Base-by-base conservation (phyloP, 2,329 filamentous ascomycete genomes). In the Aspergillus japonicus region DNA sequence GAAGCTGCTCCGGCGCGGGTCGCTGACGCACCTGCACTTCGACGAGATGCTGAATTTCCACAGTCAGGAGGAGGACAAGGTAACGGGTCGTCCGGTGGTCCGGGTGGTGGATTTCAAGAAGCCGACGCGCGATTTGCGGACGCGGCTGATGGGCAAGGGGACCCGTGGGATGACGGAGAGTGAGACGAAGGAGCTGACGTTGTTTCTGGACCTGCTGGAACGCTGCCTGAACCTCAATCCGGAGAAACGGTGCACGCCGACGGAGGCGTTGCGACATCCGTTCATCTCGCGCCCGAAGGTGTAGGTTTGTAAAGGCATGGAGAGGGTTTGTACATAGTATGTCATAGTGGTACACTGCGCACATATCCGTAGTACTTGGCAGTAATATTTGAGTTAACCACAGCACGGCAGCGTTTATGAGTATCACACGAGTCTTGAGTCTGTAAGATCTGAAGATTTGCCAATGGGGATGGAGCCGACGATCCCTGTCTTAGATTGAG, bases 201-300 rank as follows among this genome's bases (percentile, higher is more conserved):
- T 89, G 56, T 96, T 99, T 75, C 83, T 92, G 66, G 93, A 98
- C 75, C 79, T 99, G 52, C 79, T 99, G 59, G 93, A 96, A 71
- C 89, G 90, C 57, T 98, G 93, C 73, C 81, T 99, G 64, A 87
- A 89, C 60, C 83, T 98, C 64, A 96, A 98, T 71, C 92, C 94
- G 0, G 93, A 96, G 74, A 96, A 96, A 81, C 86, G 95, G 63
- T 90, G 95, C 69, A 94, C 90, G 50, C 91, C 95, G 0, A 81
- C 84, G 14, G 93, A 98, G 70, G 95, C 95, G 52, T 80, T 98
- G 68, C 89, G 87, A 71, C 94, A 98, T 80, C 90, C 90, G 1
- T 98, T 98, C 76, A 92, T 98, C 68, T 80, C 78, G 26, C 78
- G 82, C 24, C 76, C 75, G 72, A 70, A 73, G 58, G 60, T 57